These are phyloP conservation scores for Ceratocystis cubensis DNA, from an alignment of 2,329 filamentous ascomycete species.

Conservation along the genomic window DNA sequence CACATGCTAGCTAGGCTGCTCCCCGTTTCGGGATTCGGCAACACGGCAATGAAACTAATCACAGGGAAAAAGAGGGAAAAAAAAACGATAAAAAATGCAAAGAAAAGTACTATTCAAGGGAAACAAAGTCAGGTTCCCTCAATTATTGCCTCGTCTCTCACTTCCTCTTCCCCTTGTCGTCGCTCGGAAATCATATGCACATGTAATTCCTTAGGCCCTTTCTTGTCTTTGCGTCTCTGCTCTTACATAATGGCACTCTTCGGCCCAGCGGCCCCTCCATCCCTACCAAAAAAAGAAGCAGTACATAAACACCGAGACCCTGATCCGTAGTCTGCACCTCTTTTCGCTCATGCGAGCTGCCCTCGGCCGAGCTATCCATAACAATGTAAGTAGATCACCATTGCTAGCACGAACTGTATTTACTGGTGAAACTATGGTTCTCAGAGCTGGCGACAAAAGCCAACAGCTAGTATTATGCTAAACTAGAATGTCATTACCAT, in stretches of 20 bases:
- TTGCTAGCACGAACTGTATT: neutral
- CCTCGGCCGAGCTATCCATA: neutral
- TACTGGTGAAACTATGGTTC: neutral
- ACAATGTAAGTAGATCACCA: neutral
- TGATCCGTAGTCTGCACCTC: too few species aligned
- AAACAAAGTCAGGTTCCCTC: too few species aligned
- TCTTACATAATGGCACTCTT: neutral
- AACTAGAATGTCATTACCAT: too few species aligned
- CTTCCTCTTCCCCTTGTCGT: neutral
- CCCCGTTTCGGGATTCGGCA: slow-evolving; percentile 1
- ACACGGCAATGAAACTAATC: slow-evolving; percentile 9
- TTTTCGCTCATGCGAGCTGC: neutral
- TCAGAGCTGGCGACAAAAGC: too few species aligned
- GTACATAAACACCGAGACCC: too few species aligned
- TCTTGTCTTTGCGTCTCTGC: neutral
- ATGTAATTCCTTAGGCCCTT: neutral
- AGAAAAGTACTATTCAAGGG: neutral
- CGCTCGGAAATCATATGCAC: neutral
- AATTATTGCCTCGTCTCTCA: neutral
- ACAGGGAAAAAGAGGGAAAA: neutral
- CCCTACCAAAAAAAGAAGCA: too few species aligned
- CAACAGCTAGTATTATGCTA: too few species aligned
- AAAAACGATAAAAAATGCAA: neutral
- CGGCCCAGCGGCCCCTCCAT: neutral
- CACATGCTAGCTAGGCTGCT: slow-evolving; percentile 4